These are phyloP conservation scores for Ambispora gerdemannii DNA, from an alignment of 192 early-diverging fungal species.

Conservation along the genomic window DNA sequence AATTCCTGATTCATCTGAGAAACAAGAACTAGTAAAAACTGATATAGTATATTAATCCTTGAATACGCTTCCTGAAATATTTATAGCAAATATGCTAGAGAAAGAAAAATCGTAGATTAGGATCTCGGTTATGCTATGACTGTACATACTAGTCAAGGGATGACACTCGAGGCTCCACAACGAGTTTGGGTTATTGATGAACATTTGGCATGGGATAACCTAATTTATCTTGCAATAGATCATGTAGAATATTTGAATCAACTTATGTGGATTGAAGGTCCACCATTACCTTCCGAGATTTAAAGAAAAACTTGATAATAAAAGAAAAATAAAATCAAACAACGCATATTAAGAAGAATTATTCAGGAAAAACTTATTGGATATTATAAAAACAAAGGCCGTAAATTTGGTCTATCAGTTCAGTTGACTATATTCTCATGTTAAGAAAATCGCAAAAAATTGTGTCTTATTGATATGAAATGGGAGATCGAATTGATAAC, in stretches of 20 bases:
- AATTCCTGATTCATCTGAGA: too few relatives aligned
- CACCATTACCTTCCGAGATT: slow-evolving; percentile 14
- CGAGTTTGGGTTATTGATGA: slow-evolving; percentile 18
- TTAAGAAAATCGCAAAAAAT: slow-evolving; percentile 21
- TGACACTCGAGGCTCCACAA: slow-evolving; percentile 15
- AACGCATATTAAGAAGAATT: background rate
- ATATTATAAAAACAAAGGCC: slow-evolving; percentile 13
- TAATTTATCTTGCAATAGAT: slow-evolving; percentile 18
- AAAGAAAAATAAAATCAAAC: slow-evolving; percentile 13
- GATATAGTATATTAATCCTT: background rate
- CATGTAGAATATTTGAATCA: slow-evolving; percentile 19
- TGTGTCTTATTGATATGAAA: slow-evolving; percentile 5
- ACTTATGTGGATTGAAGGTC: background rate
- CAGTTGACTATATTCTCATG: background rate
- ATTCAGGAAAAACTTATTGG: slow-evolving; percentile 12
- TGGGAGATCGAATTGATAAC: slow-evolving; percentile 20
- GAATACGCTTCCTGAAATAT: slow-evolving; percentile 20
- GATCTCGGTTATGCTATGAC: slow-evolving; percentile 19
- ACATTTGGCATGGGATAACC: slow-evolving; percentile 11
- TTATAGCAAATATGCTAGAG: background rate
- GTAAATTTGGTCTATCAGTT: background rate
- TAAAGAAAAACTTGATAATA: background rate
- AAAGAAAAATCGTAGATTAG: slow-evolving; percentile 9
- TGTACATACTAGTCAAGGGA: slow-evolving; percentile 18
- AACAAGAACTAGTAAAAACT: too few relatives aligned